Evolutionary conservation across 805 yeast genomes (phyloP).

Genomic region (Blastobotrys chiropterorum): DNA sequence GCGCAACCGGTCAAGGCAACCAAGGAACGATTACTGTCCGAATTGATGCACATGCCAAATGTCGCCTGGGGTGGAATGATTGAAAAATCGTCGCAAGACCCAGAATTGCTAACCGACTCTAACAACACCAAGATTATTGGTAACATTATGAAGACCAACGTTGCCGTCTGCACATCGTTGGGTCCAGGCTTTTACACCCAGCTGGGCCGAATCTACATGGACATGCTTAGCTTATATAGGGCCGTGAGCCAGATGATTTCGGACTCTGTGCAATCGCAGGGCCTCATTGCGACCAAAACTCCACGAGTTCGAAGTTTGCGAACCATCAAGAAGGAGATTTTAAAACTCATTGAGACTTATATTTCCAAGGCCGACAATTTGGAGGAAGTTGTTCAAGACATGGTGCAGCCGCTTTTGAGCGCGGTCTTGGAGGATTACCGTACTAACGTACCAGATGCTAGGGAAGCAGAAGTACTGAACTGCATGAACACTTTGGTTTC

Average conservation of each 20-base stretch:
- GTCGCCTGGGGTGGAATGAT: conserved; percentile 91
- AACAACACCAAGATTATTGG: conserved; percentile 91
- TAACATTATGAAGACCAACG: conserved; percentile 90
- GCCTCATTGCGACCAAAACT: conserved; percentile 85
- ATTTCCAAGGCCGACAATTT: conserved; percentile 78
- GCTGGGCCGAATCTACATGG: conserved; percentile 76
- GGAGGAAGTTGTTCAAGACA: conserved; percentile 75
- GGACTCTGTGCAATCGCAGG: conserved; percentile 69
- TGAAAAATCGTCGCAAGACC: conserved; percentile 76
- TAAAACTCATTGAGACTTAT: conserved; percentile 83
- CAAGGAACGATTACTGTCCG: conserved; percentile 65
- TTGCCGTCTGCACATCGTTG: conserved; percentile 87
- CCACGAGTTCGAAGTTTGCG: conserved; percentile 93
- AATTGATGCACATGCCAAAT: conserved; percentile 87
- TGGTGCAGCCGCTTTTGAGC: conserved; percentile 73
- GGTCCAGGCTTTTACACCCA: conserved; percentile 91
- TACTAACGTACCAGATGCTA: conserved; percentile 86
- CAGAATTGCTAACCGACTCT: conserved; percentile 62
- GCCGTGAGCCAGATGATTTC: conserved; percentile 87
- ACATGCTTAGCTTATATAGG: conserved; percentile 81
- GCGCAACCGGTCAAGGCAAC: conserved; percentile 70
- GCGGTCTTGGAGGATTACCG: conserved; percentile 88
- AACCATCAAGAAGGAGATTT: conserved; percentile 90
- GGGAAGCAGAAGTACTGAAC: conserved; percentile 95
- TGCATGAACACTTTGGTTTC: conserved; percentile 88